A percentile compares a stretch with the other conserved stretches of the same genome.
Evolutionary conservation across 495 filamentous ascomycete genomes (phyloP).

Genomic region (Immersiella caudata): DNA sequence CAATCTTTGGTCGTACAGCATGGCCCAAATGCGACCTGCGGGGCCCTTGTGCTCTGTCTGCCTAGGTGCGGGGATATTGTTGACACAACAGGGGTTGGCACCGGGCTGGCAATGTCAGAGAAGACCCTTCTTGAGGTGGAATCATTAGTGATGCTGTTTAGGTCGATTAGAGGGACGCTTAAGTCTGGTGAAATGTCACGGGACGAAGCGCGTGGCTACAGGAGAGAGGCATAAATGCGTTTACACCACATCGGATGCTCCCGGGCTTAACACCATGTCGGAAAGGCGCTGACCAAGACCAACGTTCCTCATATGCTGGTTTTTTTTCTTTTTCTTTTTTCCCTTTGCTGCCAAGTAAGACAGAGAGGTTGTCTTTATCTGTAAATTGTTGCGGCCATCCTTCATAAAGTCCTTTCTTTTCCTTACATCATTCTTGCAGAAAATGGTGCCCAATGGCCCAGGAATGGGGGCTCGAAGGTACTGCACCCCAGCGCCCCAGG

Average conservation of each 20-base stretch:
- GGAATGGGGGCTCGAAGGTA: not conserved
- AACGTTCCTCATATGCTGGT: no score
- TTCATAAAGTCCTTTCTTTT: not conserved
- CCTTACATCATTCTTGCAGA: not conserved
- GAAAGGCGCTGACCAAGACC: not conserved
- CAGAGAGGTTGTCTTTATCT: slow-evolving; percentile 11
- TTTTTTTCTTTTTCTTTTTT: no score
- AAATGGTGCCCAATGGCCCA: slow-evolving; percentile 4
- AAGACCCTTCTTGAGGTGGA: no score
- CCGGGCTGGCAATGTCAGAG: not conserved
- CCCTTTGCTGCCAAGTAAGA: not conserved
- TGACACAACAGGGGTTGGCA: not conserved
- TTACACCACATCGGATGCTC: slow-evolving; percentile 1
- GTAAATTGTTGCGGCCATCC: not conserved
- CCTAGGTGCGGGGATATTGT: slow-evolving; percentile 6
- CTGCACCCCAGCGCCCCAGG: not conserved
- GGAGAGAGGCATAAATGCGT: not conserved
- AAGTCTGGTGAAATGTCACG: slow-evolving; percentile 8
- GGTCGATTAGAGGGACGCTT: not conserved
- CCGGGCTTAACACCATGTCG: not conserved
- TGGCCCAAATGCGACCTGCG: slow-evolving; percentile 3
- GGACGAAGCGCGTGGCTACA: slow-evolving; percentile 11
- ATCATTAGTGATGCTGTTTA: not conserved
- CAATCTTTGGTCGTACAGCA: slow-evolving; percentile 7
- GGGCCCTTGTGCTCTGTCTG: not conserved